A percentile compares a stretch with the other conserved stretches of the same genome.
Evolutionary conservation across 768 basidiomycete species (phyloP).

Genomic region (Filobasidium wieringae): DNA sequence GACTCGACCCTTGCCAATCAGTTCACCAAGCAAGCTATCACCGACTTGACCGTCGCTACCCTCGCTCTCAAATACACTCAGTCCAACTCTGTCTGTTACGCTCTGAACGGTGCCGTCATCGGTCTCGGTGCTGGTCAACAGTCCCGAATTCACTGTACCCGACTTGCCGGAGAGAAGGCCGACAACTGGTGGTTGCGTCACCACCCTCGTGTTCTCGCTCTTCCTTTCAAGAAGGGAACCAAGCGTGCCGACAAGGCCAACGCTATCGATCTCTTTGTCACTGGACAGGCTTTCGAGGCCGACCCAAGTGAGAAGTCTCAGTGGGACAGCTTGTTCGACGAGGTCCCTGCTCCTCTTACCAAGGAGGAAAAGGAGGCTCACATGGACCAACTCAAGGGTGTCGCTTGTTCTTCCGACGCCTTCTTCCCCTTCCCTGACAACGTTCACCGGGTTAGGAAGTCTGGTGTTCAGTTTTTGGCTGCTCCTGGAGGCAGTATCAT

Average conservation of each 20-base stretch:
- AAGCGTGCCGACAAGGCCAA: constrained; percentile 98
- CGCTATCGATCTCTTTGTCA: constrained; percentile 92
- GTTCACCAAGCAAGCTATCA: constrained; percentile 64
- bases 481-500: constrained; percentile 83
- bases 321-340: constrained; percentile 81
- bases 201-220: constrained; percentile 78
- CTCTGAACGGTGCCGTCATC: constrained; percentile 78
- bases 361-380: constrained; percentile 63
- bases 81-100: constrained; percentile 96
- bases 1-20: constrained; percentile 29
- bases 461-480: constrained; percentile 82
- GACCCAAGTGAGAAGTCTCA: constrained; percentile 80
- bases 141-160: constrained; percentile 97
- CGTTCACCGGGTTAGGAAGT: constrained; percentile 81
- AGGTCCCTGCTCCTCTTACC: constrained; percentile 52
- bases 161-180: constrained; percentile 93
- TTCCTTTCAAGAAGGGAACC: constrained; percentile 93
- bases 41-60: constrained; percentile 91
- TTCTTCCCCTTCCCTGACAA: constrained; percentile 99
- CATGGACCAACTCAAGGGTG: constrained; percentile 61
- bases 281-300: constrained; percentile 58
- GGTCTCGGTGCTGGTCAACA: constrained; percentile 97
- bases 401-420: constrained; percentile 89
- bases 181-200: constrained; percentile 99
- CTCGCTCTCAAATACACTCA: constrained; percentile 97